Base-by-base conservation (phyloP, 148 eudicot genomes). In the Diospyros lotus region DNA sequence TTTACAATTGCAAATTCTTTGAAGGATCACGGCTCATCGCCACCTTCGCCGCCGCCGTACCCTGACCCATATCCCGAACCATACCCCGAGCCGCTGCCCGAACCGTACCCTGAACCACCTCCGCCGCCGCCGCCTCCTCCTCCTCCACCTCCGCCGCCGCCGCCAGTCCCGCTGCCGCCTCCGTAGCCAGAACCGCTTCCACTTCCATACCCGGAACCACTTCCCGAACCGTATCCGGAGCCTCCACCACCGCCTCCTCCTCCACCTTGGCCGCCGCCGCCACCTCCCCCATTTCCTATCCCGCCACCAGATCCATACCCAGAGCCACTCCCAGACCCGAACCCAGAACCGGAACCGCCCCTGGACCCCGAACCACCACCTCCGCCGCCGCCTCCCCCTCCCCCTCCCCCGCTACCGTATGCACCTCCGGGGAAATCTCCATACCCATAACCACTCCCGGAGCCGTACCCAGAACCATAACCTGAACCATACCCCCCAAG, bases 101-200 rank as follows among this genome's bases (percentile, higher is more conserved):
- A 43, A 3, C 81, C 81, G 10, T 51, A 56, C 5, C 72, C 71
- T 2, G 61, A 41, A 43, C 77, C 48, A 10, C 28, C 28, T 54
- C 73, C 65, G 11, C 71, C 64, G 2, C 77, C 71, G 0, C 77
- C 79, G 4, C 75, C 69, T 0, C 74, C 79, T 5, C 72, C 72
- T 1, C 79, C 69, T 0, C 69, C 76, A 3, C 69, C 69, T 0
- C 69, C 69, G 1, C 72, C 58, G 1, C 72, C 72, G 1, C 48
- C 11, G 1, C 76, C 76, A 17, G 14, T 38, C 1, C 80, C 76
- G 6, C 63, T 45, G 2, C 80, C 84, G 8, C 65, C 14, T 58
- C 84, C 84, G 17, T 66, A 76, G n/a, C 83, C 83, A 2, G 79
- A 81, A 9, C 79, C 79, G 39, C 77, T 75, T 51, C 79, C 82